Evolutionary conservation across 78 protist genomes (phyloP).

Genomic region (Chrysochromulina parva): DNA sequence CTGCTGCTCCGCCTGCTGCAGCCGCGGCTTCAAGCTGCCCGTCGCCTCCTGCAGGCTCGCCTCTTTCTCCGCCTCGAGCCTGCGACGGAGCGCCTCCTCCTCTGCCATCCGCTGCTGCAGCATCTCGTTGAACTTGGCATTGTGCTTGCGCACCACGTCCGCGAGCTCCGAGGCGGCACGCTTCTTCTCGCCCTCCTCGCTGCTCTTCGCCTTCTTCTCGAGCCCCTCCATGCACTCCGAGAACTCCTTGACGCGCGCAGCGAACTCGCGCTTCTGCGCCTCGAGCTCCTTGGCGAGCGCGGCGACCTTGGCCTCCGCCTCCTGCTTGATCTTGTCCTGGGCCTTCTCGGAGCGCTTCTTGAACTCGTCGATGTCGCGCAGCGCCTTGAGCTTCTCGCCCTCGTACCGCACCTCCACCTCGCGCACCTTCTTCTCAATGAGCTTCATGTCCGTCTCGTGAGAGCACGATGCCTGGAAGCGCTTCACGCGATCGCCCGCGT

Average conservation of each 20-base stretch:
- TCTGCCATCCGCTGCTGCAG: constrained; percentile 29
- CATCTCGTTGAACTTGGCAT: constrained; percentile 51
- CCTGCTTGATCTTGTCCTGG: neutral
- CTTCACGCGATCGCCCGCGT: neutral
- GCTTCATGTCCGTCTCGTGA: neutral
- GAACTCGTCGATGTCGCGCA: too few species aligned
- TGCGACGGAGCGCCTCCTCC: constrained; percentile 12
- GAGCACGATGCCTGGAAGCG: neutral
- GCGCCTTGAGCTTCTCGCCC: neutral
- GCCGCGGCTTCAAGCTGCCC: too few species aligned
- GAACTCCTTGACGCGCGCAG: neutral
- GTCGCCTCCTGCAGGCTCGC: neutral
- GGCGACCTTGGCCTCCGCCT: neutral
- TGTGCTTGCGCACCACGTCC: neutral
- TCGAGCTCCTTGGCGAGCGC: neutral
- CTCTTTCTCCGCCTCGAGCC: neutral
- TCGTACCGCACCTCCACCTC: neutral
- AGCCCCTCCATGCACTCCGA: neutral
- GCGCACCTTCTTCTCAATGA: neutral
- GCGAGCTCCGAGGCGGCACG: constrained; percentile 22
- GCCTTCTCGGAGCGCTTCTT: neutral
- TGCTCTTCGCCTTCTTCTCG: neutral
- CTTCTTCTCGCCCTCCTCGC: neutral
- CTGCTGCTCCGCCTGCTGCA: too few species aligned
- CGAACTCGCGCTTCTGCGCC: neutral